These are phyloP conservation scores for Aspergillus luchuensis DNA, from an alignment of 2,329 filamentous ascomycete genomes.

Conservation along the genomic window DNA sequence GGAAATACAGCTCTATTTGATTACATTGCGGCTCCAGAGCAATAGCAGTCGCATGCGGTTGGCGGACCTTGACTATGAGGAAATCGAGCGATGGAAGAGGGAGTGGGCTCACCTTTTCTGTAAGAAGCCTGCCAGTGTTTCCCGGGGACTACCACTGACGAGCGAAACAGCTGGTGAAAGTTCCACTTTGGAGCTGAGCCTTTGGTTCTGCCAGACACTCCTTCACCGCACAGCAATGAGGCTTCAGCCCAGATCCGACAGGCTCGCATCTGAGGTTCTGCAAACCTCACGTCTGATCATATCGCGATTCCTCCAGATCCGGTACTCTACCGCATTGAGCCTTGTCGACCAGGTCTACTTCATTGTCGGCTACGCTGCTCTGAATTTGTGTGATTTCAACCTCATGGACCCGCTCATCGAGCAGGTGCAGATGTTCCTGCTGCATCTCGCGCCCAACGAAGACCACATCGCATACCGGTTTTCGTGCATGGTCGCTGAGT, in stretches of 20 bases:
- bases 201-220: constrained; percentile 41
- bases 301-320: constrained; percentile 32
- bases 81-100: constrained; percentile 38
- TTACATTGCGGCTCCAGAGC: constrained; percentile 31
- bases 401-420: constrained; percentile 36
- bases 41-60: constrained; percentile 30
- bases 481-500: constrained; percentile 34
- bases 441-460: constrained; percentile 36
- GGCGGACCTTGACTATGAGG: constrained; percentile 33
- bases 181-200: constrained; percentile 36
- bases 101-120: constrained; percentile 37
- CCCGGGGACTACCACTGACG: background rate
- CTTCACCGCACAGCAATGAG: constrained; percentile 35
- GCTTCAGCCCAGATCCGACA: constrained; percentile 29
- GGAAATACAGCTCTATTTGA: constrained; percentile 37
- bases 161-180: constrained; percentile 27
- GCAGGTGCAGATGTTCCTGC: constrained; percentile 36
- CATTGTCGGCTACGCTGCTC: constrained; percentile 37
- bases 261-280: constrained; percentile 31
- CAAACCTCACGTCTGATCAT: constrained; percentile 35
- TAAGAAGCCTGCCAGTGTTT: constrained; percentile 16
- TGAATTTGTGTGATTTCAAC: constrained; percentile 40
- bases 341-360: constrained; percentile 37
- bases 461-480: constrained; percentile 38
- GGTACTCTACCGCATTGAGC: constrained; percentile 29